Evolutionary conservation across 305 asterid genomes (phyloP).

Genomic region (Fraxinus albicans): DNA sequence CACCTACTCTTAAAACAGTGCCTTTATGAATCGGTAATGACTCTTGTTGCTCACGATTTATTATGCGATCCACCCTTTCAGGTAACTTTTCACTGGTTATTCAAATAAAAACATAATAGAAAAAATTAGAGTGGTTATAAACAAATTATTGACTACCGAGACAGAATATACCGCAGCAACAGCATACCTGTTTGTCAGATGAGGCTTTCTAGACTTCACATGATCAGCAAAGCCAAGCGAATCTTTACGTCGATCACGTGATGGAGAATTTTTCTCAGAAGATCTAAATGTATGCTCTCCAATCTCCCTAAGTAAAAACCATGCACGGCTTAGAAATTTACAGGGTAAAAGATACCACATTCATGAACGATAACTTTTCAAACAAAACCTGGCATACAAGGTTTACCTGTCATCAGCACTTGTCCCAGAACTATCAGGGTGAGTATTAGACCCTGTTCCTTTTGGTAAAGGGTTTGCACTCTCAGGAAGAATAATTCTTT

Average conservation of each 20-base stretch:
- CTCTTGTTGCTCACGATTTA: slow-evolving; percentile 39
- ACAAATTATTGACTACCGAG: slow-evolving; percentile 13
- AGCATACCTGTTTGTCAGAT: slow-evolving; percentile 48
- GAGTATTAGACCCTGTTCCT: slow-evolving; percentile 38
- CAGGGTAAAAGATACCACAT: not conserved
- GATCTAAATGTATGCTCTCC: slow-evolving; percentile 36
- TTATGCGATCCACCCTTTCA: slow-evolving; percentile 38
- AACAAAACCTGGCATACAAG: slow-evolving; percentile 31
- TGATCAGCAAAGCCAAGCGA: slow-evolving; percentile 31
- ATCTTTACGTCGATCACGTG: slow-evolving; percentile 33
- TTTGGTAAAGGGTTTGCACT: slow-evolving; percentile 36
- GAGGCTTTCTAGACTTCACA: slow-evolving; percentile 37
- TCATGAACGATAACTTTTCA: slow-evolving; percentile 9
- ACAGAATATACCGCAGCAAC: slow-evolving; percentile 4
- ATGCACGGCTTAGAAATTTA: slow-evolving; percentile 19
- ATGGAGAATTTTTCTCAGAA: slow-evolving; percentile 34
- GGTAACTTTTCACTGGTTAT: slow-evolving; percentile 43
- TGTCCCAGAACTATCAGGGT: slow-evolving; percentile 43
- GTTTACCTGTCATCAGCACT: slow-evolving; percentile 39
- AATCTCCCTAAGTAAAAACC: slow-evolving; percentile 42
- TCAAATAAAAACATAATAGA: slow-evolving; percentile 14
- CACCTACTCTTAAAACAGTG: slow-evolving; percentile 34
- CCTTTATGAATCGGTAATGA: slow-evolving; percentile 33
- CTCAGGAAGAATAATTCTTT: slow-evolving; percentile 33
- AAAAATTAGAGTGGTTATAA: slow-evolving; percentile 13